Percentiles rank a stretch among this genome's conserved stretches.
Evolutionary conservation across 1,284 basidiomycete genomes (phyloP).

Genomic region (Apiotrichum mycotoxinovorans): DNA sequence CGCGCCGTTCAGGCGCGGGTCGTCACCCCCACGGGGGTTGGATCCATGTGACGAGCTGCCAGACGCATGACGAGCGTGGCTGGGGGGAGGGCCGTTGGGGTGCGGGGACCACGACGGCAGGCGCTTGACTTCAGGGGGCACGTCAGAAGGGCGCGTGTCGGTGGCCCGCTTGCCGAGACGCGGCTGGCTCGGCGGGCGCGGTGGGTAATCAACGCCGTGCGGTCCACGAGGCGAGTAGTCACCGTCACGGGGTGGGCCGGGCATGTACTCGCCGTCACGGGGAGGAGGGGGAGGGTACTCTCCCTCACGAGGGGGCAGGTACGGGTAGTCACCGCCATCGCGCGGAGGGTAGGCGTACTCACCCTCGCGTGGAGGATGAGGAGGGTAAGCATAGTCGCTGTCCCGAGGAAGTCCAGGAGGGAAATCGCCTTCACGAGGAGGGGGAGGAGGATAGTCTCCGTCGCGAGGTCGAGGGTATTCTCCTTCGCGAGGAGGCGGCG

Average conservation of each 20-base stretch:
- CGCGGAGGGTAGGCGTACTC: background rate
- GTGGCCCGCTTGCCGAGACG: conserved; percentile 18
- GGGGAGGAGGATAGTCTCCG: background rate
- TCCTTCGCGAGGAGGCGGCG: conserved; percentile 3
- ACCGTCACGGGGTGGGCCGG: background rate
- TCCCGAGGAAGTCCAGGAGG: background rate
- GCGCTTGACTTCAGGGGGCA: conserved; percentile 10
- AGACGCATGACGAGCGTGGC: conserved; percentile 6
- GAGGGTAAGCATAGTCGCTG: background rate
- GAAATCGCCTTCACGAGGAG: background rate
- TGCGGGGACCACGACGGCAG: conserved; percentile 16
- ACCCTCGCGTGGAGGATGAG: background rate
- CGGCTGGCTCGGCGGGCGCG: background rate
- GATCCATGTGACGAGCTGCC: conserved; percentile 6
- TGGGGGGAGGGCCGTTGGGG: background rate
- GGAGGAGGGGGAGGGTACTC: background rate
- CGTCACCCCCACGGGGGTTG: background rate
- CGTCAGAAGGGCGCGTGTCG: conserved; percentile 8
- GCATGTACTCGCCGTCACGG: background rate
- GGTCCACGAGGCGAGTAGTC: background rate
- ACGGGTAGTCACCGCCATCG: background rate
- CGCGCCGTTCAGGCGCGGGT: background rate
- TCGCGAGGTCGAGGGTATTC: conserved; percentile 1
- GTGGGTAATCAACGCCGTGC: background rate
- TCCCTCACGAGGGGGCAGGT: background rate